Conservation (phyloP, 2,329 filamentous ascomycete genomes). For the Fusarium sororula region DNA sequence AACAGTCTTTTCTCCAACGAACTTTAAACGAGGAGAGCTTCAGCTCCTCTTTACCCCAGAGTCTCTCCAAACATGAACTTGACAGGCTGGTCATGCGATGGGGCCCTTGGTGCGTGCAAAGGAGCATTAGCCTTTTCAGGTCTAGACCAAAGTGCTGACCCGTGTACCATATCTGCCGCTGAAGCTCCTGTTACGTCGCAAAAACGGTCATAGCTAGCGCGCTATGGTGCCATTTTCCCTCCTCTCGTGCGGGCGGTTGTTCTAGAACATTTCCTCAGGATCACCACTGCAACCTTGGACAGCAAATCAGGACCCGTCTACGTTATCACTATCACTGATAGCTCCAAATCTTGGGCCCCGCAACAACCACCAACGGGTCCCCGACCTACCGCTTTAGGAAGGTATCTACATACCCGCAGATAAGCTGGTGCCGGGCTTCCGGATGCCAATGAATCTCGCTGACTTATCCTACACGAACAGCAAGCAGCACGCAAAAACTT, state of each 20-base stretch:
- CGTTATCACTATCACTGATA: background rate
- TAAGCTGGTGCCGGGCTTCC: conserved; percentile 22
- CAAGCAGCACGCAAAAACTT: background rate
- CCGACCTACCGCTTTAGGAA: conserved; percentile 13
- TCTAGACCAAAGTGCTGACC: background rate
- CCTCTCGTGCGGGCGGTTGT: background rate
- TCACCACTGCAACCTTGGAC: background rate
- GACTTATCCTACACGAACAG: background rate
- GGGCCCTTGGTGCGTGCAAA: background rate
- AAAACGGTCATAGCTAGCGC: background rate
- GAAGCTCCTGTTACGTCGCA: background rate
- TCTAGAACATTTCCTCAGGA: conserved; percentile 21
- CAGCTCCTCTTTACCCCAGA: conserved; percentile 15
- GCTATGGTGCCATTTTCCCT: background rate
- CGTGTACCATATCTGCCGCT: background rate
- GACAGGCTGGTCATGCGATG: background rate
- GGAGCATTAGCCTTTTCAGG: background rate
- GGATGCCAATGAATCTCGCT: background rate
- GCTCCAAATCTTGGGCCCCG: background rate
- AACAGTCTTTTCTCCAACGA: background rate
- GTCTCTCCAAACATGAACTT: background rate
- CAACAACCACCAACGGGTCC: background rate
- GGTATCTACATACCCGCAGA: background rate
- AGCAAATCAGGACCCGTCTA: background rate
- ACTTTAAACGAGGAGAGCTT: background rate